Evolutionary conservation across 2,329 filamentous ascomycete species (phyloP), one percentile per base, ranked within the genome.

Genomic region (Claviceps pazoutovae): DNA sequence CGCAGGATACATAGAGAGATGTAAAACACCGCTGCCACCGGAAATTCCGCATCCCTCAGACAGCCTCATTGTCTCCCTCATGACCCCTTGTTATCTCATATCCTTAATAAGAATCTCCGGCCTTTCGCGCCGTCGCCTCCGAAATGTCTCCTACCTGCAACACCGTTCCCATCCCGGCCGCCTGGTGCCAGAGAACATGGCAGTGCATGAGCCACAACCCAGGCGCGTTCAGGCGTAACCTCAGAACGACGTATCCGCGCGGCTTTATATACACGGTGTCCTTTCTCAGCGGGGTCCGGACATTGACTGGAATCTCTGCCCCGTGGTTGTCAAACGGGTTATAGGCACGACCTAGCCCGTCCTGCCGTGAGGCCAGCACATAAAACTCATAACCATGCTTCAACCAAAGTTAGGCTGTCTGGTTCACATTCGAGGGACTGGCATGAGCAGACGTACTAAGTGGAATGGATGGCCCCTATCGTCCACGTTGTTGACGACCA

Each of bases 401-500:
- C 2, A 4, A 6, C 1, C 37, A 38, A 38, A n/a, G 42, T 44
- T 2, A 21, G 19, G 19, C 17, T 21, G 23, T 16, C 51, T n/a
- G 45, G 41, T 1, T 41, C 17, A 4, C 3, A 17, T 21, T 30
- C 34, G 11, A 16, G 9, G 7, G 9, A 16, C 19, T 8, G 34
- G 7, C 30, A 21, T 11, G 38, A 9, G 9, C 19, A 11, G 44
- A 54, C 60, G 50, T 60, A 72, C 70, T 39, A 76, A 52, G 56
- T 76, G 74, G 53, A 75, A 75, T 0, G 74, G 73, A 57, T 76
- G 74, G 0, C 66, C 62, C 9, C 69, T 69, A 41, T 75, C 72
- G 51, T 76, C 73, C 11, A 74, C 60, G 51, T 76, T 76, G 55
- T 76, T 76, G 48, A 75, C 62, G 3, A 74, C 63, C 1, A 76